Percentiles rank a stretch among this genome's conserved stretches.
Evolutionary conservation across 495 filamentous ascomycete genomes (phyloP).

Genomic region (Penicillium steckii): DNA sequence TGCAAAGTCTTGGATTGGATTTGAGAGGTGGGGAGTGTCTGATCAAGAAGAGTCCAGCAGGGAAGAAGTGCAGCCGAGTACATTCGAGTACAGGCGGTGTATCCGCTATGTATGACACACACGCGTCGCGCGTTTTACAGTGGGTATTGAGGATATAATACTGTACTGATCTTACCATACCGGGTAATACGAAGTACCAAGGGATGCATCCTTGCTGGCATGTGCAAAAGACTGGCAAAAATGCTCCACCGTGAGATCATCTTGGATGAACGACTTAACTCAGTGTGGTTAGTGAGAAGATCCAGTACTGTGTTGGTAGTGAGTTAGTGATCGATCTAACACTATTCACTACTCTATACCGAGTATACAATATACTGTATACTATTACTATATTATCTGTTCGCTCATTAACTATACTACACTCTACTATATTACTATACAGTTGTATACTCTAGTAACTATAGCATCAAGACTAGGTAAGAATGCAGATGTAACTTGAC

Average conservation of each 20-base stretch:
- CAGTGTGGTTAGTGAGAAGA: neutral
- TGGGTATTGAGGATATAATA: conserved; percentile 3
- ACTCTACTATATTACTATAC: too few species aligned
- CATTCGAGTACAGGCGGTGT: neutral
- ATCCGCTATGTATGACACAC: conserved; percentile 13
- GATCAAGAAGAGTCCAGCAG: conserved; percentile 4
- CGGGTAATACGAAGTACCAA: conserved; percentile 8
- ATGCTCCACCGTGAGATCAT: neutral
- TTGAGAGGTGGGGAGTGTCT: neutral
- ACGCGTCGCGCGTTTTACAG: conserved; percentile 33
- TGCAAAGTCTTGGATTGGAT: neutral
- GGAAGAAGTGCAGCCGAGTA: conserved; percentile 3
- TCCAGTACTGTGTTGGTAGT: too few species aligned
- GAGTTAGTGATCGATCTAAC: neutral
- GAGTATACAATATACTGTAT: too few species aligned
- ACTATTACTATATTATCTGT: too few species aligned
- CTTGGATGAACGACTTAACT: neutral
- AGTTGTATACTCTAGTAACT: too few species aligned
- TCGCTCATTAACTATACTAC: too few species aligned
- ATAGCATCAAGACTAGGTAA: too few species aligned
- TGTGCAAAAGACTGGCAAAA: neutral
- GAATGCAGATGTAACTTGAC: too few species aligned
- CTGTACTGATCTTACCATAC: conserved; percentile 21
- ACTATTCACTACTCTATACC: too few species aligned
- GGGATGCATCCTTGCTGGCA: conserved; percentile 22